Evolutionary conservation across 345 rosid species (phyloP), one percentile per base, ranked within the genome.

Genomic region (Bruguiera sexangula): DNA sequence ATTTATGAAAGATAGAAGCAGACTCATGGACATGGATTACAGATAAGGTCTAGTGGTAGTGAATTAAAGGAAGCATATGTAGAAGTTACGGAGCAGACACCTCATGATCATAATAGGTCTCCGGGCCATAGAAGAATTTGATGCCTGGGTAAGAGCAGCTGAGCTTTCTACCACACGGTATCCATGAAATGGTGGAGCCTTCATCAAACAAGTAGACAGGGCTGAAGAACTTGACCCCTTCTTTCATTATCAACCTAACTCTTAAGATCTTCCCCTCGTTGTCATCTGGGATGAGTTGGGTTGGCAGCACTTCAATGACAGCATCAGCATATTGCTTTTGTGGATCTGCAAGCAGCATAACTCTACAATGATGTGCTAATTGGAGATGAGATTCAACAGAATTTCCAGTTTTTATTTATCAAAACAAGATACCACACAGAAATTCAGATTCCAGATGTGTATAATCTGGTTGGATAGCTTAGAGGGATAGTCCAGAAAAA

Each of bases 121-220:
- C 96, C 0, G 98, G 99, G 43, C 85, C 88, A 51, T 94, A 88
- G 63, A 72, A 36, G 78, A 94, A 94, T 77, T 94, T 94, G 86
- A 94, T 94, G 65, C 98, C 98, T 9, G 98, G 98, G 85, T 94
- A 94, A 29, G 95, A 89, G 80, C 99, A 94, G 20, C 96, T 87
- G 64, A 94, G 99, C 76, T 91, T 94, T 69, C 99, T 88, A 30
- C 99, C 99, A 13, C 99, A 95, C 1, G 99, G 99, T 9, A 95
- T 90, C 99, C 97, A 95, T 6, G 88, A 83, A 43, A 95, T 74
- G 56, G 97, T 74, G 31, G 97, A 95, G 52, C 99, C 99, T 83
- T 95, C 99, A 63, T 95, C 99, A 26, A 95, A 95, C 56, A 95
- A 82, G 77, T 95, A 92, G 48, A 95, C 96, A 0, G 99, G 97